These are phyloP conservation scores for Ustilago bromivora DNA, from an alignment of 1,284 basidiomycete genomes.

Conservation along the genomic window DNA sequence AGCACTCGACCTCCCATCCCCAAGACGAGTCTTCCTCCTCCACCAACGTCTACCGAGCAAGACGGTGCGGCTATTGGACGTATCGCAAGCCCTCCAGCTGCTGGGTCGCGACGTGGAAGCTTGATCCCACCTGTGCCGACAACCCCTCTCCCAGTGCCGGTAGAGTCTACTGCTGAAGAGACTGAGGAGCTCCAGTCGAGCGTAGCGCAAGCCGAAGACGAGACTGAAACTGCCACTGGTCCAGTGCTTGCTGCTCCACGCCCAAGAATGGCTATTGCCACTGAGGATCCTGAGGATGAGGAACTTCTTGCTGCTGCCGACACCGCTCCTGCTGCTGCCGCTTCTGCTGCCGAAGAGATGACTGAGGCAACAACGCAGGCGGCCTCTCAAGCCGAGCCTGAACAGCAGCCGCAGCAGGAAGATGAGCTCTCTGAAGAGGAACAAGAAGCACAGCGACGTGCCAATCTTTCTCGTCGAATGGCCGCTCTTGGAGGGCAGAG, in stretches of 20 bases:
- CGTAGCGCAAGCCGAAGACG: conserved; percentile 10
- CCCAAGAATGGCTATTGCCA: conserved; percentile 51
- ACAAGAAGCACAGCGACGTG: conserved; percentile 60
- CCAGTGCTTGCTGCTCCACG: conserved; percentile 55
- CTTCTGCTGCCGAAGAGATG: background rate
- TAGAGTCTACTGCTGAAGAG: conserved; percentile 19
- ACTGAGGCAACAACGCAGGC: background rate
- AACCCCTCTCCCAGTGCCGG: conserved; percentile 15
- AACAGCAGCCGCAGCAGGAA: conserved; percentile 14
- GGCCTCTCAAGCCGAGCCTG: conserved; percentile 14
- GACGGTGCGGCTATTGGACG: conserved; percentile 26
- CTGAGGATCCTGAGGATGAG: conserved; percentile 57
- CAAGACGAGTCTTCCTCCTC: conserved; percentile 38
- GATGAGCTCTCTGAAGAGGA: conserved; percentile 57
- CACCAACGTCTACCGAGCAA: conserved; percentile 15
- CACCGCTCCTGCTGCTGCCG: conserved; percentile 18
- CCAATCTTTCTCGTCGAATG: conserved; percentile 64
- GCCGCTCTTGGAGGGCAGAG: conserved; percentile 64
- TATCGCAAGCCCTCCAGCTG: conserved; percentile 15
- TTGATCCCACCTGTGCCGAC: conserved; percentile 35
- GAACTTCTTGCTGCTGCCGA: conserved; percentile 43
- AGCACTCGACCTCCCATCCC: conserved; percentile 59
- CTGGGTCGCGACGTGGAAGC: conserved; percentile 22
- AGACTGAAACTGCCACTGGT: conserved; percentile 4
- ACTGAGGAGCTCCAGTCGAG: conserved; percentile 1